Evolutionary conservation across 225 moss, liverwort and hornwort species (phyloP), one percentile per base, ranked within the genome.

Genomic region (Takakia lepidozioides): DNA sequence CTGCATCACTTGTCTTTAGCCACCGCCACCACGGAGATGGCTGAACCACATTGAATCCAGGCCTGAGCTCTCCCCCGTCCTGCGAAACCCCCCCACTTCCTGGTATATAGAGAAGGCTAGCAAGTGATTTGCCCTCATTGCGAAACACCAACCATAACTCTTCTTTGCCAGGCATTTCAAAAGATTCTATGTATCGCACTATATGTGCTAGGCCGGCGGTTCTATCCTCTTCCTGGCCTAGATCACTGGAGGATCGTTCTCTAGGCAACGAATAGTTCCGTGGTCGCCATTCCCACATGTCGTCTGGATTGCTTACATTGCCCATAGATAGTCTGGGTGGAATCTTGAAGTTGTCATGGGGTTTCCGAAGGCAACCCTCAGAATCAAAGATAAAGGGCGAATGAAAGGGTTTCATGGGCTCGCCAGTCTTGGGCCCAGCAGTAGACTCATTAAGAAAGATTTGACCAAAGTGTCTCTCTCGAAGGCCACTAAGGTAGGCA

Each of bases 1-100:
- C 88, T 27, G 62, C 72, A 23, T 81, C 67, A 11, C 84, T 84
- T 44, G 62, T 75, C 64, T 88, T 88, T 16, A 88, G 72, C 88
- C 88, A 88, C 41, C 81, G 74, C 88, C 88, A 88, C 88, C 88
- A 88, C 7, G 81, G 72, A 28, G 88, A 88, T 42, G 88, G 84
- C 42, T 81, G 81, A 49, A 88, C 72, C 42, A 84, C 75, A 42
- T 74, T 81, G 54, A 88, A 75, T 26, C 77, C 69, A 45, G 60
- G 67, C n/a, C n/a, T n/a, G n/a, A 65, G 54, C 66, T 69, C 66
- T 45, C 67, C 63, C 11, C 54, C 84, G 61, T 68, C 70, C 44
- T 64, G 62, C 30, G 47, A 47, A 59, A 67, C 65, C 20, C 41
- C 59, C 29, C 70, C 81, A 38, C 30, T 46, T 17, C 47, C 50